These are phyloP conservation scores for Lizonia empirigonia DNA, from an alignment of 2,329 filamentous ascomycete species.

Conservation along the genomic window DNA sequence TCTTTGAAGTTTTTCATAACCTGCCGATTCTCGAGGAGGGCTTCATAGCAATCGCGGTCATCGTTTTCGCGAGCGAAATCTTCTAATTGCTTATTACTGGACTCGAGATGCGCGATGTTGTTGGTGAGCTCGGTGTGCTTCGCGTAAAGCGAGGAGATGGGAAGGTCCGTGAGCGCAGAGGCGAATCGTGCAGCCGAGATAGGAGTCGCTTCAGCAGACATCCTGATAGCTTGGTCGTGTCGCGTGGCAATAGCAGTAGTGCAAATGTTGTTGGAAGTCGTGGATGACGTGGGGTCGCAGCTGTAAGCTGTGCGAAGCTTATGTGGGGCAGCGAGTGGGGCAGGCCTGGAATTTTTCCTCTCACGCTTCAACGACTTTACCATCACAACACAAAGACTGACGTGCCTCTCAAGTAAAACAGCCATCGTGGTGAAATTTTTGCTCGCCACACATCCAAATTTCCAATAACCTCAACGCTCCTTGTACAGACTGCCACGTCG, in stretches of 20 bases:
- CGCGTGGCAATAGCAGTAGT: not conserved
- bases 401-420: not conserved
- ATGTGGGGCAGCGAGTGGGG: conserved; percentile 4
- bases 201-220: conserved; percentile 68
- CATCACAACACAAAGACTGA: not conserved
- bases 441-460: too few relatives aligned
- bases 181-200: conserved; percentile 69
- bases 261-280: not conserved
- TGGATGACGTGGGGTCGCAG: not conserved
- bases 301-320: conserved; percentile 1
- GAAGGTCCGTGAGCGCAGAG: conserved; percentile 69
- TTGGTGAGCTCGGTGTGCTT: conserved; percentile 79
- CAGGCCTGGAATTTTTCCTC: not conserved
- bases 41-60: conserved; percentile 74
- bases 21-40: conserved; percentile 71
- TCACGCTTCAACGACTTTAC: not conserved
- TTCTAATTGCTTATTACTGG: conserved; percentile 73
- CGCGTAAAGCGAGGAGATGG: conserved; percentile 69
- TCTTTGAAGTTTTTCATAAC: conserved; percentile 72
- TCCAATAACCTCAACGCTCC: not conserved
- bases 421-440: too few relatives aligned
- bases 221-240: conserved; percentile 36
- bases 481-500: not conserved
- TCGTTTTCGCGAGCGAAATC: conserved; percentile 61
- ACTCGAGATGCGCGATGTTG: conserved; percentile 73